Evolutionary conservation across 352 stramenopile genomes (phyloP), one percentile per base, ranked within the genome.

Genomic region (Pythium folliculosum): DNA sequence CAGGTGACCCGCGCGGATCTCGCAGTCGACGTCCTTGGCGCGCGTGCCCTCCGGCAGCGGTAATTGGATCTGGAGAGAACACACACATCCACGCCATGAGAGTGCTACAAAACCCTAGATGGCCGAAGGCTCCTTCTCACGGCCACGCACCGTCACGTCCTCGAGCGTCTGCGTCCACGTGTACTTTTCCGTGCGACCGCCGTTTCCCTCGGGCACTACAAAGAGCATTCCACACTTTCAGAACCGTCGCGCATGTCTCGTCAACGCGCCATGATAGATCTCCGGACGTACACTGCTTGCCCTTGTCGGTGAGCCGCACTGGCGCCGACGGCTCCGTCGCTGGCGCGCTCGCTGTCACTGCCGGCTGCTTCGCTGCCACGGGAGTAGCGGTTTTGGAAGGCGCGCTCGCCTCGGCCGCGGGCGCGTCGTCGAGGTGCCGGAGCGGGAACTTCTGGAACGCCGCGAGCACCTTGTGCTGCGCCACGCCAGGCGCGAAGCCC

Each of bases 141-240:
- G 6, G 5, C 22, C 48, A 69, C 77, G 38, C 67, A 99, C 84
- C 58, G 77, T 95, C 5, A 99, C 70, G 67, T 99, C 98, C 9
- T 96, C 80, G 23, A 99, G 82, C 5, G 91, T 99, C 79, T 99
- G 97, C n/a, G 97, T 99, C 97, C 97, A 99, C 19, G 90, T 85
- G 79, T 99, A 99, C 53, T 92, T 87, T 25, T 84, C 78, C 7
- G 86, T 91, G 17, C 71, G 67, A 6, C 89, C 92, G 14, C 94
- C 94, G 63, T 98, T 99, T 13, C 89, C 96, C 17, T 90, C 71
- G 25, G 96, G 90, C 25, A 94, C 93, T 95, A 10, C 7, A 40
- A 47, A 51, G n/a, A 40, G 3, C 23, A 53, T 32, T 3, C 32
- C 32, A 37, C 32, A 37, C 32, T 10, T 37, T 9, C 32, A 37